Base-by-base conservation (phyloP, 352 stramenopile species). In the Globisporangium carolinianum region DNA sequence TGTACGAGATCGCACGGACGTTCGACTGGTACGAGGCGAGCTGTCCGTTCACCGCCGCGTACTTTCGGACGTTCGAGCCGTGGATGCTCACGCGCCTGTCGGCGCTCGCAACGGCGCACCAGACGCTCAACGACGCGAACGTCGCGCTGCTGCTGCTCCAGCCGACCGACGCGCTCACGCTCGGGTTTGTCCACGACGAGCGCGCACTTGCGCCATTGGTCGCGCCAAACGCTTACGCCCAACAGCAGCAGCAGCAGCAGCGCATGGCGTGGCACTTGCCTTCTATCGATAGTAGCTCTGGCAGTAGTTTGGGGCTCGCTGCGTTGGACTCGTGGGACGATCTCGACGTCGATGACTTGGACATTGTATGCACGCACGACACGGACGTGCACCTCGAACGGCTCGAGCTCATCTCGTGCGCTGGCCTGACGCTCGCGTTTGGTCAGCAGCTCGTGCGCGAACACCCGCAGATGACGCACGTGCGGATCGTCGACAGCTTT, bases 71-170 rank as follows among this genome's bases (percentile, higher is more conserved):
- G 0, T 85, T 89, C 24, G 79, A 88, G 69, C 79, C 79, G 11
- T 91, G 81, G 81, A 91, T 91, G 81, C 63, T 91, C 50, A 83
- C 79, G 7, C 68, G 71, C 37, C 54, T 91, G 7, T 74, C 81
- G 17, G 73, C 80, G 51, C 55, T 91, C 9, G 71, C 79, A 10
- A 86, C 78, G 0, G 76, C 81, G 6, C 82, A 86, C 67, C 85
- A 89, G 63, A 89, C 81, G 2, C 73, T 91, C 64, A 81, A 59
- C 12, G 79, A 89, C 35, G 65, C 69, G 46, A 91, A 89, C 57
- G 77, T 86, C 10, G 65, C 62, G 14, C 60, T 91, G 39, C 60
- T 91, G 47, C 56, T 91, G 15, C 63, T 79, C 35, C 79, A 87
- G 58, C 64, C 67, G 7, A 83, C 74, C 0, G 72, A 88, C 9